Conservation (phyloP, 768 basidiomycete species). For the Lentinula detonsa region DNA sequence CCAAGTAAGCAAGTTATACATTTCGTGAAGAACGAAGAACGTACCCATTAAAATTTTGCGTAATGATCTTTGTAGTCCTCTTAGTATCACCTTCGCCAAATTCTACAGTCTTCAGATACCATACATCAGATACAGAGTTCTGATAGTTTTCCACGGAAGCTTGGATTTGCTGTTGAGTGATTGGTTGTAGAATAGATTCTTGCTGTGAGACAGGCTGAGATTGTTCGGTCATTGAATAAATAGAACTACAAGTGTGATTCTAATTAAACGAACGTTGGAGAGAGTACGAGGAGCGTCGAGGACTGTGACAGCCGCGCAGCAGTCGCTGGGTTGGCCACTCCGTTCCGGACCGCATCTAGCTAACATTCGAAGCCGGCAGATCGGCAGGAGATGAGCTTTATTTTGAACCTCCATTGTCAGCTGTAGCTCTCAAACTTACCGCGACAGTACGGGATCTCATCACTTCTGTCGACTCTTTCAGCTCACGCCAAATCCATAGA, state of each 20-base stretch:
- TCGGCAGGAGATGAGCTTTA: too few species aligned
- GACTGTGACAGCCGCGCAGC: not conserved
- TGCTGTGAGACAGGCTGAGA: not conserved
- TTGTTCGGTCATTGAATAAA: not conserved
- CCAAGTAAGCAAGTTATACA: not conserved
- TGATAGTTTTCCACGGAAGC: conserved; percentile 16
- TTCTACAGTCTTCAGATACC: conserved; percentile 67
- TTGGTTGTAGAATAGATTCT: not conserved
- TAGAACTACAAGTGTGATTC: not conserved
- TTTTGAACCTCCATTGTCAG: too few species aligned
- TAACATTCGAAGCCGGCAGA: too few species aligned
- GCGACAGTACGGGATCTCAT: too few species aligned
- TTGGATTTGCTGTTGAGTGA: not conserved
- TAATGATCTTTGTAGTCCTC: conserved; percentile 55
- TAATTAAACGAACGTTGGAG: not conserved
- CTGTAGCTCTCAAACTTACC: too few species aligned
- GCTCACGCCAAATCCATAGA: too few species aligned
- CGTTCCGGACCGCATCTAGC: too few species aligned
- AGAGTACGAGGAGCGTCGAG: not conserved
- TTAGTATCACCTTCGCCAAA: conserved; percentile 33
- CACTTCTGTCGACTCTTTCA: too few species aligned
- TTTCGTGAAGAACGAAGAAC: conserved; percentile 16
- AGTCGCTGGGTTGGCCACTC: too few species aligned
- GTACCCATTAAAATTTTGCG: conserved; percentile 81
- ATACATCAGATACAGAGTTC: conserved; percentile 53